These are phyloP conservation scores for Botryotinia calthae DNA, from an alignment of 2,329 filamentous ascomycete species.

Conservation along the genomic window DNA sequence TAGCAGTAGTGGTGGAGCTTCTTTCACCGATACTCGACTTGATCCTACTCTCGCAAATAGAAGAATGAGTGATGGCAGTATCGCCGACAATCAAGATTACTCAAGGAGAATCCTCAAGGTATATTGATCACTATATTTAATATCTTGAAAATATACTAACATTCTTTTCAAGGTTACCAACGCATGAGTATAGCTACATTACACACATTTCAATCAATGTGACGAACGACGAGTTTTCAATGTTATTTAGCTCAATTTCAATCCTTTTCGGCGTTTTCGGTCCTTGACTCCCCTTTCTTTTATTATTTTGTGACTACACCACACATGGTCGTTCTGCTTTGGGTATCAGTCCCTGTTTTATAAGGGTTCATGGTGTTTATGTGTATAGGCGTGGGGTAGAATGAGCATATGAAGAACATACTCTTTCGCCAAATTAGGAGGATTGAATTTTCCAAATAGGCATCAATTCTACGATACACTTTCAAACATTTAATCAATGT, in stretches of 20 bases:
- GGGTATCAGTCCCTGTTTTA: constrained; percentile 27
- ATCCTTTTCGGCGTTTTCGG: constrained; percentile 36
- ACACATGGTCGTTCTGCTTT: constrained; percentile 30
- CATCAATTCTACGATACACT: constrained; percentile 31
- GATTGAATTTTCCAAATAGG: constrained; percentile 26
- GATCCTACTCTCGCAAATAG: constrained; percentile 78
- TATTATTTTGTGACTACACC: constrained; percentile 24
- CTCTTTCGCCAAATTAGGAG: constrained; percentile 28
- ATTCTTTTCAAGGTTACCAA: constrained; percentile 53
- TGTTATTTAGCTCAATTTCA: constrained; percentile 34
- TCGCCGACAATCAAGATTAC: constrained; percentile 96
- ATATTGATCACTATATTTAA: constrained; percentile 40
- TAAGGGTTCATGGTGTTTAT: constrained; percentile 35
- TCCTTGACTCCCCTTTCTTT: constrained; percentile 24
- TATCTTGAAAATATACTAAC: constrained; percentile 17
- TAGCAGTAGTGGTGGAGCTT: constrained; percentile 52
- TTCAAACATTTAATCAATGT: constrained; percentile 23
- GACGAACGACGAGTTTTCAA: constrained; percentile 42
- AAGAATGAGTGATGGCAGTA: constrained; percentile 89
- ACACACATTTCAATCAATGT: constrained; percentile 27
- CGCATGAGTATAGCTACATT: constrained; percentile 45
- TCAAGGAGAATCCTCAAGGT: constrained; percentile 94
- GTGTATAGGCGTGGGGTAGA: constrained; percentile 38
- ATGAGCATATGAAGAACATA: constrained; percentile 33
- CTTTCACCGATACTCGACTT: constrained; percentile 77